phyloP scores from a whole-genome alignment of 2,329 filamentous ascomycete genomes.

The Colletotrichum sp. region DNA sequence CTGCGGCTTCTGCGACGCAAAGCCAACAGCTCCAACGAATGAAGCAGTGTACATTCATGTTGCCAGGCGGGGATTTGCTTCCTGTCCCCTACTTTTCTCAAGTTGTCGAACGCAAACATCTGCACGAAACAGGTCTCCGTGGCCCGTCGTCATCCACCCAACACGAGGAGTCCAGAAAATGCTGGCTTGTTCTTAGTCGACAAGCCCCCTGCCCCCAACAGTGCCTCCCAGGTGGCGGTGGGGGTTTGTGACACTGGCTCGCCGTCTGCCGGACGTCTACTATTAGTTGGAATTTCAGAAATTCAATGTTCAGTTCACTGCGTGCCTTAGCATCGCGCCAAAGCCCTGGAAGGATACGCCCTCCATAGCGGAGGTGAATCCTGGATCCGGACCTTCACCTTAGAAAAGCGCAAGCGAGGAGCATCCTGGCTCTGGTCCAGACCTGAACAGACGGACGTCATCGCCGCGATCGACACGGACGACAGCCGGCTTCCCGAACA shows the following conservation, averaged over 20 bases:
- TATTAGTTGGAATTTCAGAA: background rate
- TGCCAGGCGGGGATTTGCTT: background rate
- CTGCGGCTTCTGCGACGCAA: background rate
- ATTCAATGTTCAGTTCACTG: background rate
- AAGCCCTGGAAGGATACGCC: background rate
- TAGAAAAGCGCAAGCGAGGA: background rate
- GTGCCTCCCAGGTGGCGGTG: background rate
- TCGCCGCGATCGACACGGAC: conserved; percentile 15
- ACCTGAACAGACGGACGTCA: conserved; percentile 12
- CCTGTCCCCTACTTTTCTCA: background rate
- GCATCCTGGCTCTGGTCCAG: background rate
- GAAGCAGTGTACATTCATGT: background rate
- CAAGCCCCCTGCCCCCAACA: background rate
- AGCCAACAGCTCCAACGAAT: background rate
- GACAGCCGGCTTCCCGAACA: conserved; percentile 13
- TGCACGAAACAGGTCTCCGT: background rate
- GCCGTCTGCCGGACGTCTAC: background rate
- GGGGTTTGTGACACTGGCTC: background rate
- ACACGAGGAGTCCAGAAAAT: background rate
- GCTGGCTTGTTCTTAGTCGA: background rate
- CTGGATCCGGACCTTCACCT: background rate
- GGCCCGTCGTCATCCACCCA: background rate
- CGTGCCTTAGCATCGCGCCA: background rate
- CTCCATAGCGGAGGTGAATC: background rate
- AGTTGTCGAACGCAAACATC: background rate